Evolutionary conservation across 192 early-diverging fungal genomes (phyloP).

Genomic region (Mortierella hygrophila): DNA sequence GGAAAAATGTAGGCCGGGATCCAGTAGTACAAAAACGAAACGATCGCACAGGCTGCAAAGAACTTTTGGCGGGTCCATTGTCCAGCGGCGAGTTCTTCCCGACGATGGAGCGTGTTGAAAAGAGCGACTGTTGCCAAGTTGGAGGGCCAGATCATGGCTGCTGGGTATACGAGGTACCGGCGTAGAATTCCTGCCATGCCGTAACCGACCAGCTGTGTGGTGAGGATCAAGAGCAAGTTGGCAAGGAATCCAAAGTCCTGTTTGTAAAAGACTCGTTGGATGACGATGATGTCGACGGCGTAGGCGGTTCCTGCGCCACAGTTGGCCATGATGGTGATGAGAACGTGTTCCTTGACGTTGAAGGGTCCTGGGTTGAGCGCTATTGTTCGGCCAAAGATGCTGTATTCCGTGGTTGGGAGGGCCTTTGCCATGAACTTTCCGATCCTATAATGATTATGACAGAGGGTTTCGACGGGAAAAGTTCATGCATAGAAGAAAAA

Average conservation of each 20-base stretch:
- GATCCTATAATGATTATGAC: neutral
- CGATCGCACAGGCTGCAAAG: constrained; percentile 55
- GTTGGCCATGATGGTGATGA: constrained; percentile 68
- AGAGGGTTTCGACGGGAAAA: neutral
- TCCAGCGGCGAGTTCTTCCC: constrained; percentile 28
- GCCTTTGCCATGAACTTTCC: constrained; percentile 41
- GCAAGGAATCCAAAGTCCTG: constrained; percentile 68
- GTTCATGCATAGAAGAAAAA: neutral
- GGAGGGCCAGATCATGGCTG: constrained; percentile 90
- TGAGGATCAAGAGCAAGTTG: constrained; percentile 70
- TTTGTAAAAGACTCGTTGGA: constrained; percentile 72
- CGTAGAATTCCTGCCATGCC: constrained; percentile 85
- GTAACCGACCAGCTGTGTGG: constrained; percentile 70
- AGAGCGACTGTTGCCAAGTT: constrained; percentile 70
- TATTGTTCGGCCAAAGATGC: constrained; percentile 11
- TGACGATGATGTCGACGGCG: constrained; percentile 70
- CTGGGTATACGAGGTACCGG: constrained; percentile 83
- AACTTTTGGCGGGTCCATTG: constrained; percentile 54
- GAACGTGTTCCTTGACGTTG: constrained; percentile 76
- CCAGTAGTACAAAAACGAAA: constrained; percentile 66
- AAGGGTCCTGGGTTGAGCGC: constrained; percentile 61
- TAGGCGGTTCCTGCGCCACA: constrained; percentile 67
- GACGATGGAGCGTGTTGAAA: constrained; percentile 60
- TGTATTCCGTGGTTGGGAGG: constrained; percentile 12
- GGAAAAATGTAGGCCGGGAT: constrained; percentile 55